Conservation (phyloP, 257 asterid genomes). For the Anisodus tanguticus region DNA sequence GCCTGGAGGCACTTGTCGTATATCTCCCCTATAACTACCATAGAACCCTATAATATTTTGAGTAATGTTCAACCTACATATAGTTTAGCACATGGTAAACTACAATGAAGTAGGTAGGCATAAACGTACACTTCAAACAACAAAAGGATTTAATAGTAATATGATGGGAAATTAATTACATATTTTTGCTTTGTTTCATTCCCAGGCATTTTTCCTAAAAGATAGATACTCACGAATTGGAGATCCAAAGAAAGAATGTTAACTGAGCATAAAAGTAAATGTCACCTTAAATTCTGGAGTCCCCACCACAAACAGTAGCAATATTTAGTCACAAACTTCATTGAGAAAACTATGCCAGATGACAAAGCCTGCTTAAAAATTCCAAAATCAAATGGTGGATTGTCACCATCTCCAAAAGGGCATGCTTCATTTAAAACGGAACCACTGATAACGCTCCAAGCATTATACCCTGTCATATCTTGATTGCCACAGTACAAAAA, state of each 20-base stretch:
- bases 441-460: slow-evolving; percentile 63
- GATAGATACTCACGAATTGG: not conserved
- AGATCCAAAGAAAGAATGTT: not conserved
- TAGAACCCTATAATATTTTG: not conserved
- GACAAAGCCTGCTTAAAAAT: slow-evolving; percentile 71
- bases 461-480: slow-evolving; percentile 41
- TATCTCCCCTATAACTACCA: not conserved
- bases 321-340: slow-evolving; percentile 69
- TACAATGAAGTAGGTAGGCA: not conserved
- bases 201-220: not conserved
- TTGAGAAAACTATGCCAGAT: slow-evolving; percentile 74
- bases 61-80: not conserved
- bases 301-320: slow-evolving; percentile 98
- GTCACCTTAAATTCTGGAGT: slow-evolving; percentile 79
- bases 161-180: not conserved
- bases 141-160: not conserved
- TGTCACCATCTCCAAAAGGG: slow-evolving; percentile 36
- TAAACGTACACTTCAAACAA: not conserved
- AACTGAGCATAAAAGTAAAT: not conserved
- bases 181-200: not conserved
- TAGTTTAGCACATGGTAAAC: not conserved
- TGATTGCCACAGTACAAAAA: slow-evolving; percentile 72
- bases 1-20: not conserved
- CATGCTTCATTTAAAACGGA: slow-evolving; percentile 66
- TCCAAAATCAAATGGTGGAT: slow-evolving; percentile 68